Evolutionary conservation across 306 rosid species (phyloP), one percentile per base, ranked within the genome.

Genomic region (Lathyrus aphaca): DNA sequence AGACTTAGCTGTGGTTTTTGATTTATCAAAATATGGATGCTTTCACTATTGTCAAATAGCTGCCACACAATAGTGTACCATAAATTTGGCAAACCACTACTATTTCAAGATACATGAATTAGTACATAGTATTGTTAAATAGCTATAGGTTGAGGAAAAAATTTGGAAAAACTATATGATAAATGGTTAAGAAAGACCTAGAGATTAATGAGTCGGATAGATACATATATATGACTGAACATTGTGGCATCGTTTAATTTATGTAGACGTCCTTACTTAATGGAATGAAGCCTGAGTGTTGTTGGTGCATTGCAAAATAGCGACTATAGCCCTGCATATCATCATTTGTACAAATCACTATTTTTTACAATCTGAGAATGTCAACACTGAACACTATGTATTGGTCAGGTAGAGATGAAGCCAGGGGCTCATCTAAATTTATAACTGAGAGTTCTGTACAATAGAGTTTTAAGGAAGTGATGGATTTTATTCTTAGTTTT

Each of bases 381-480:
- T 11, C 15, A 10, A 42, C 48, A 43, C 6, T 2, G 54, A 16
- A 15, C 23, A 48, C 54, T 48, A 16, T 48, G 54, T 48, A 48
- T 48, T 48, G 54, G 23, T 48, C 21, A 48, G 11, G 25, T 49
- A 49, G 55, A 49, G 55, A 49, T 49, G 55, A 49, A 49, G 55
- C 21, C 55, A 16, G 55, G 55, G 55, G 55, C 23, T 8, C 11
- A 49, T 15, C 10, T 48, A 16, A 49, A 15, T 8, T 49, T 49
- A 4, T 12, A 23, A 55, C 9, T 25, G 1, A 32, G 60, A 55
- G 37, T 55, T 13, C 38, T 55, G 25, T 25, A 25, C 10, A 23
- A 3, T 55, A 25, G 37, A 55, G 16, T 25, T 55, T 55, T 55
- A 55, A 55, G 61, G 61, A 55, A 35, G 61, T 11, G 62, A 27